Conservation (phyloP, 2,329 filamentous ascomycete species). For the Sclerotinia nivalis region DNA sequence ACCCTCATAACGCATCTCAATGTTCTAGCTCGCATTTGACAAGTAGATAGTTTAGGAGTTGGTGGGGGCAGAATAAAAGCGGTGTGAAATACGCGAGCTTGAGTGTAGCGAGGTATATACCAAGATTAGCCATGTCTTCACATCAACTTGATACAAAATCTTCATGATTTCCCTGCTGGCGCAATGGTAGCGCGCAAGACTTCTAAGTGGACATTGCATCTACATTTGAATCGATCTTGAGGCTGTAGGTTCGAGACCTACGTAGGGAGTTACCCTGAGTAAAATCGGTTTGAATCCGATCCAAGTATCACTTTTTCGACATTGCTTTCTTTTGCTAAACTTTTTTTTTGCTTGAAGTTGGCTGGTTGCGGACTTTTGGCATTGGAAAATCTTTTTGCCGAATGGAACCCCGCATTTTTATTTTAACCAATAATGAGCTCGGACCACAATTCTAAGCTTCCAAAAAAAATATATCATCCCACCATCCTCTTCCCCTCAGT, state of each 20-base stretch:
- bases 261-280: slow-evolving; percentile 16
- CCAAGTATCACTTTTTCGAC: accelerated
- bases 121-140: accelerated
- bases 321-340: background rate
- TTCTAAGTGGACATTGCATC: background rate
- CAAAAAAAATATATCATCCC: slow-evolving; percentile 14
- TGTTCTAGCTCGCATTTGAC: too few relatives aligned
- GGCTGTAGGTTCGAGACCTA: slow-evolving; percentile 11
- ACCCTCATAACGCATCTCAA: too few relatives aligned
- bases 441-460: background rate
- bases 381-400: background rate
- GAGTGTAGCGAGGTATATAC: accelerated
- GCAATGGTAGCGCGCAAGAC: slow-evolving; percentile 22
- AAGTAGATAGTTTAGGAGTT: too few relatives aligned
- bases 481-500: background rate
- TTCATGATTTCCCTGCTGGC: slow-evolving; percentile 11
- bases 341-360: background rate
- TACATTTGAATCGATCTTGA: background rate
- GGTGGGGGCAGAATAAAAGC: too few relatives aligned
- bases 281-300: background rate
- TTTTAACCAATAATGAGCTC: background rate
- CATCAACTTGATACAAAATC: background rate
- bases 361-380: background rate
- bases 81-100: accelerated
- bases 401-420: background rate